Evolutionary conservation across 441 rosid species (phyloP).

Genomic region (Bruguiera hainesii): DNA sequence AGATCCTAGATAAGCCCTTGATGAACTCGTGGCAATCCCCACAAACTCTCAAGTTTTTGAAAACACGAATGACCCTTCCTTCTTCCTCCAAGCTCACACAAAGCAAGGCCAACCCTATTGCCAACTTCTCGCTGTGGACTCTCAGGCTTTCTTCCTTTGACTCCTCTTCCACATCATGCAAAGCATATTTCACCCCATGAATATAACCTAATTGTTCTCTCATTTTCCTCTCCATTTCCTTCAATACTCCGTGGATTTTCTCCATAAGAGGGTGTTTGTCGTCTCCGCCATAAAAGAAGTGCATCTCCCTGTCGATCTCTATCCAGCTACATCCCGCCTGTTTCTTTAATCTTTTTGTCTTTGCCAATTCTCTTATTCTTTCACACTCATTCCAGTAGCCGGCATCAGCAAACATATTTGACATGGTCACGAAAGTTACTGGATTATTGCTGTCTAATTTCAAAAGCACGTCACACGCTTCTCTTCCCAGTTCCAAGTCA

Average conservation of each 20-base stretch:
- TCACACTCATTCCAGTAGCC: conserved; percentile 66
- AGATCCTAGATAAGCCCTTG: conserved; percentile 65
- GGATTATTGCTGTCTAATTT: conserved; percentile 57
- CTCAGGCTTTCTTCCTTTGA: conserved; percentile 42
- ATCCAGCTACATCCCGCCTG: conserved; percentile 86
- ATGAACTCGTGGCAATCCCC: conserved; percentile 78
- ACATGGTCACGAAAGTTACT: conserved; percentile 75
- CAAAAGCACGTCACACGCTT: conserved; percentile 63
- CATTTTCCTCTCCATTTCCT: conserved; percentile 65
- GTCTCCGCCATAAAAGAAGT: conserved; percentile 63
- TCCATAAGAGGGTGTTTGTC: conserved; percentile 48
- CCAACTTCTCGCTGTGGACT: conserved; percentile 87
- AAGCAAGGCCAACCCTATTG: conserved; percentile 59
- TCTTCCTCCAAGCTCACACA: conserved; percentile 37
- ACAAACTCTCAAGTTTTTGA: conserved; percentile 81
- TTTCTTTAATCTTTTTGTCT: conserved; percentile 55
- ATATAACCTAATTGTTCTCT: conserved; percentile 63
- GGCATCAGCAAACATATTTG: conserved; percentile 76
- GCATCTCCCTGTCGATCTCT: conserved; percentile 60
- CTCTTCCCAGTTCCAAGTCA: conserved; percentile 55
- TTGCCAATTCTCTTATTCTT: conserved; percentile 46
- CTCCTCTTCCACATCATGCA: conserved; percentile 77
- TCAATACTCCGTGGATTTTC: conserved; percentile 46
- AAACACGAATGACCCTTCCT: conserved; percentile 53
- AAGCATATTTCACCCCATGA: conserved; percentile 43